Base-by-base conservation (phyloP, 2,329 filamentous ascomycete species). In the Ophiostoma ips region DNA sequence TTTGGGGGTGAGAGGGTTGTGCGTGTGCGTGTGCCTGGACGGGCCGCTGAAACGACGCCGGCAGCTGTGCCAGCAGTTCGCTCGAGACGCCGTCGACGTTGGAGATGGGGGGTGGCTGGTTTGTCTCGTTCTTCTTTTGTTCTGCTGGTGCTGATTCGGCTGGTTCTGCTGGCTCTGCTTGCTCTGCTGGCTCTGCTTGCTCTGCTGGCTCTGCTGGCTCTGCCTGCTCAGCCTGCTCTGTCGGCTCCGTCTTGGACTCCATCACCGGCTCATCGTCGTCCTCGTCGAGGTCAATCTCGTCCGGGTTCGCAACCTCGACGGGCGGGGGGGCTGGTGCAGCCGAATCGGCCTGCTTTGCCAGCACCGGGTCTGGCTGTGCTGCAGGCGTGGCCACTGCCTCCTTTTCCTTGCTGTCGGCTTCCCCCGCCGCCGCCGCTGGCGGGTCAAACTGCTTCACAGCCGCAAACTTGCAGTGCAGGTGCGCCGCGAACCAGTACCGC, bases 401-500 rank as follows among this genome's bases (percentile, higher is more conserved):
- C 40, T 30, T 40, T 7, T 36, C 35, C 8, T 35, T 35, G 11
- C 11, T 13, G 7, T 19, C n/a, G 16, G 38, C 38, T 41, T 6
- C n/a, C 12, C 12, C 21, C 18, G 40, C 68, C 59, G 15, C 64
- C 62, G 47, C 48, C 19, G 46, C 43, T 2, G 62, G 57, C 2
- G 59, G 49, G 2, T 64, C 56, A 51, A 79, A 81, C n/a, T 55
- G 68, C 61, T 76, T 83, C 55, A 79, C 63, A 1, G 89, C 92
- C 1, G 82, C 66, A 62, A 84, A 96, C 61, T 90, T 94, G 69
- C 84, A 81, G 65, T 98, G 92, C 67, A 96, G 66, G 65, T 98
- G 92, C 3, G 89, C 92, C 35, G 85, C 83, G 62, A 96, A 95
- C 92, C 92, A 98, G 62, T 87, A 83, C 0, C 75, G 73, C 10